These are phyloP conservation scores for Candida jianshihensis DNA, from an alignment of 805 yeast species.

Conservation along the genomic window DNA sequence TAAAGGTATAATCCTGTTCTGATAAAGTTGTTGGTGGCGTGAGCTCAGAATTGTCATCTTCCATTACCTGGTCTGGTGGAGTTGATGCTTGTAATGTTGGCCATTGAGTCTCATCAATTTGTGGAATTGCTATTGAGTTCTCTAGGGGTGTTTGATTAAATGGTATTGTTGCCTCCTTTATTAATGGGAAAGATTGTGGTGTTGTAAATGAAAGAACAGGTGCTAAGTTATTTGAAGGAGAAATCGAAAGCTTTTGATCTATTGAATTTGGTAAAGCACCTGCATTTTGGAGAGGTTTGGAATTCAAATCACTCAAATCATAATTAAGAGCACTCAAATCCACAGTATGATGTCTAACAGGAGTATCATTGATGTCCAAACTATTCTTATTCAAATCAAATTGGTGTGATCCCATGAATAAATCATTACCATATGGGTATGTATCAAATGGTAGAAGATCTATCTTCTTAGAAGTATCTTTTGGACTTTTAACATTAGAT, in stretches of 20 bases:
- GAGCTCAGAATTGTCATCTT: conserved; percentile 3
- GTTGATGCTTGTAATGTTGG: conserved; percentile 14
- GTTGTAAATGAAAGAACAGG: neutral
- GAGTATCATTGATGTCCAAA: conserved; percentile 17
- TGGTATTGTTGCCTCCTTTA: too few species aligned
- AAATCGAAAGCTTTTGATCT: too few species aligned
- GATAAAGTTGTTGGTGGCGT: conserved; percentile 19
- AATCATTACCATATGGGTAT: neutral
- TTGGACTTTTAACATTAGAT: neutral
- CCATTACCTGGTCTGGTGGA: conserved; percentile 5
- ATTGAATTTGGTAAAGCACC: neutral
- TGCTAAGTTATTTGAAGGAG: too few species aligned
- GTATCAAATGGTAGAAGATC: too few species aligned
- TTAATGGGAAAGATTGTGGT: neutral
- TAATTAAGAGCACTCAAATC: conserved; percentile 14
- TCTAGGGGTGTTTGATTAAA: conserved; percentile 1
- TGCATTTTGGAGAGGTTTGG: neutral
- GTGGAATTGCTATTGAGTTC: conserved; percentile 2
- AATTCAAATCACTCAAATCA: conserved; percentile 10
- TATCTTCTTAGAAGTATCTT: too few species aligned
- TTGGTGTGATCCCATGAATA: neutral
- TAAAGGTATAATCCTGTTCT: conserved; percentile 4
- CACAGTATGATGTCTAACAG: conserved; percentile 21
- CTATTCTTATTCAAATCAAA: conserved; percentile 13
- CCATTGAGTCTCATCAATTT: conserved; percentile 14